These are phyloP conservation scores for Corrigiola litoralis DNA, from an alignment of 179 eudicot species.

Conservation along the genomic window DNA sequence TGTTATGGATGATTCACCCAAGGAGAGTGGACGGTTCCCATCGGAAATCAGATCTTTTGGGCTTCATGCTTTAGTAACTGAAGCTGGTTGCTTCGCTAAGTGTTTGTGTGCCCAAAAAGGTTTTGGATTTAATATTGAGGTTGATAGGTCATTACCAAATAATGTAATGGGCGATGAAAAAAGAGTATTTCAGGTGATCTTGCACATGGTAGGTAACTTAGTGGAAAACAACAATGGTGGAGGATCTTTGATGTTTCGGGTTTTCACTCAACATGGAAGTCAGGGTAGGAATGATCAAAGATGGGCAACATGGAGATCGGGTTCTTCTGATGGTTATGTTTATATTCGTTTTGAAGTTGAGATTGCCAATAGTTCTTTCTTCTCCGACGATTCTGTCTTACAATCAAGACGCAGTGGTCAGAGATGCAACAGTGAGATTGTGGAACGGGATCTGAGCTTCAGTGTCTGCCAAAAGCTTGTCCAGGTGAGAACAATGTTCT, in stretches of 20 bases:
- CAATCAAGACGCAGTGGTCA: conserved; percentile 24
- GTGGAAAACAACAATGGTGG: conserved; percentile 48
- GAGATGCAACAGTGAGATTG: conserved; percentile 32
- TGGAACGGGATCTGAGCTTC: conserved; percentile 74
- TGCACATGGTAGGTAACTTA: conserved; percentile 88
- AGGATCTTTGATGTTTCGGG: conserved; percentile 49
- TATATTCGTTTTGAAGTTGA: conserved; percentile 66
- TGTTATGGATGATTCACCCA: conserved; percentile 72
- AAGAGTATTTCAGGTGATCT: conserved; percentile 82
- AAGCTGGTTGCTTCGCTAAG: conserved; percentile 80
- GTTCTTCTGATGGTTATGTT: conserved; percentile 53
- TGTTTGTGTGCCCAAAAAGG: conserved; percentile 60
- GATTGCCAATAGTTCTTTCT: conserved; percentile 22
- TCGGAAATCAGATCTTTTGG: conserved; percentile 52
- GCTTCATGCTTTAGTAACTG: conserved; percentile 51
- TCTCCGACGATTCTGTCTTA: conserved; percentile 13
- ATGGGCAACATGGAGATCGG: conserved; percentile 63
- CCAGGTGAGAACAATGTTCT: conserved; percentile 42
- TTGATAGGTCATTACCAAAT: conserved; percentile 63
- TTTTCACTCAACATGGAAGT: conserved; percentile 43
- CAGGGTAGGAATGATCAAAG: conserved; percentile 51
- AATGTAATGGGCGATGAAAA: conserved; percentile 72
- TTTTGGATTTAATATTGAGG: conserved; percentile 47
- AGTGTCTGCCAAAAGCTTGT: conserved; percentile 73
- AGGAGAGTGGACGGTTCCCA: conserved; percentile 55